Conservation (phyloP, 1,139 yeast genomes). For the Yamadazyma atlantica region DNA sequence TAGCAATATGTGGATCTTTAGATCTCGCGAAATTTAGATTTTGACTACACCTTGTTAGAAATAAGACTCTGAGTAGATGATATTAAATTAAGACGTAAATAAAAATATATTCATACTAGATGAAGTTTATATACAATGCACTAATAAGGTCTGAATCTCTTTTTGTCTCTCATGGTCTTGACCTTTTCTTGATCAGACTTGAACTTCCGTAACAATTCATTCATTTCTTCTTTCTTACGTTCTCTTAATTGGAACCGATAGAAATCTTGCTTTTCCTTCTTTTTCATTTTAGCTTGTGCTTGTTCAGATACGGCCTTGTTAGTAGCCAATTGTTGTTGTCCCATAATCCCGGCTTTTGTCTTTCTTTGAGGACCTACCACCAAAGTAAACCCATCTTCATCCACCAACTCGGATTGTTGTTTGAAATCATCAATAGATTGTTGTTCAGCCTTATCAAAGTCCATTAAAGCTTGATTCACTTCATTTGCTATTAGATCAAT, state of each 20-base stretch:
- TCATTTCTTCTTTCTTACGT: slow-evolving; percentile 89
- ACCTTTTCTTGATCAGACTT: slow-evolving; percentile 90
- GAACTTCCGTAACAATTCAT: slow-evolving; percentile 77
- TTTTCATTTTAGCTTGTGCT: slow-evolving; percentile 56
- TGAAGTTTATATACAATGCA: slow-evolving; percentile 2
- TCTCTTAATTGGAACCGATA: slow-evolving; percentile 96
- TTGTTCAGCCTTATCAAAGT: slow-evolving; percentile 72
- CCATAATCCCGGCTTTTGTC: slow-evolving; percentile 67
- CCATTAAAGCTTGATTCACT: slow-evolving; percentile 60
- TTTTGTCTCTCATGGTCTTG: slow-evolving; percentile 71
- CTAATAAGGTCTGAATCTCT: slow-evolving; percentile 81
- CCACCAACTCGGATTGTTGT: slow-evolving; percentile 60
- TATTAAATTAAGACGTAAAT: too few species aligned
- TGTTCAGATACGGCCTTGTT: slow-evolving; percentile 43
- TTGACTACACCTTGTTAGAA: too few species aligned
- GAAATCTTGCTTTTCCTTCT: slow-evolving; percentile 86
- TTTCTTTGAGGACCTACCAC: slow-evolving; percentile 87
- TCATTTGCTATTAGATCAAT: slow-evolving; percentile 44
- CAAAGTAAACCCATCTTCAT: slow-evolving; percentile 90
- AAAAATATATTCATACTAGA: slow-evolving; percentile 4
- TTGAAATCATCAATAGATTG: slow-evolving; percentile 60
- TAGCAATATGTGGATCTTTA: too few species aligned
- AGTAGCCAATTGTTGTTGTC: slow-evolving; percentile 47
- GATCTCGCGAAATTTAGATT: too few species aligned
- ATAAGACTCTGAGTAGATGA: too few species aligned